Percentiles rank a stretch among this genome's conserved stretches.
phyloP scores from a whole-genome alignment of 78 protist genomes.

The Isochrysis galbana region DNA sequence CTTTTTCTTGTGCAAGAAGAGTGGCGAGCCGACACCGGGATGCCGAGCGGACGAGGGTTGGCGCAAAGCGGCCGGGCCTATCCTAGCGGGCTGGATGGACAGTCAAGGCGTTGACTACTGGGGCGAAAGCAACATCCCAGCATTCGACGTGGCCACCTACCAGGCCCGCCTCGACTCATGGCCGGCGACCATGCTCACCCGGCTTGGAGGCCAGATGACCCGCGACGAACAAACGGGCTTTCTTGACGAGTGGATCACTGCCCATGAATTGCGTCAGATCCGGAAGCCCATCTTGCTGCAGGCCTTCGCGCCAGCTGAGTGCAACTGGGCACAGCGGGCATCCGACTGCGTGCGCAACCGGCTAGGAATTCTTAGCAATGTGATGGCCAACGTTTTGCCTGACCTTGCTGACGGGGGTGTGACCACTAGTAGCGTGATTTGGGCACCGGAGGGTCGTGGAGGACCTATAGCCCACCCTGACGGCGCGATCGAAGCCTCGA shows the following conservation, averaged over 20 bases:
- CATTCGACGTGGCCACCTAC: not conserved
- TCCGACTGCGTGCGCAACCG: no score
- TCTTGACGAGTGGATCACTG: not conserved
- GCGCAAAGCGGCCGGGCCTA: not conserved
- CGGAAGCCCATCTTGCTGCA: not conserved
- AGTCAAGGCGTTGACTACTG: not conserved
- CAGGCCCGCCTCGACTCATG: not conserved
- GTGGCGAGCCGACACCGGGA: not conserved
- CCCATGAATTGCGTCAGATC: not conserved
- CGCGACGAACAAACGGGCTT: not conserved
- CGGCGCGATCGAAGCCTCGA: no score
- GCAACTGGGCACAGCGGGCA: no score
- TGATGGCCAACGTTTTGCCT: not conserved
- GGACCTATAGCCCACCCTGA: no score
- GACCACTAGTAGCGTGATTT: no score
- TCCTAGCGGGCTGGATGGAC: not conserved
- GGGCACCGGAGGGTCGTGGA: no score
- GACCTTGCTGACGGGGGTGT: no score
- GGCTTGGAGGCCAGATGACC: not conserved
- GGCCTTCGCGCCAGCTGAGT: not conserved
- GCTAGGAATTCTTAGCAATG: not conserved
- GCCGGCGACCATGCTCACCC: not conserved
- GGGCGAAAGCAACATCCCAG: not conserved
- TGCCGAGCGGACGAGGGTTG: not conserved
- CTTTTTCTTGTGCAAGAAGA: not conserved